These are phyloP conservation scores for Diplodia corticola DNA, from an alignment of 2,329 filamentous ascomycete species.

Conservation along the genomic window DNA sequence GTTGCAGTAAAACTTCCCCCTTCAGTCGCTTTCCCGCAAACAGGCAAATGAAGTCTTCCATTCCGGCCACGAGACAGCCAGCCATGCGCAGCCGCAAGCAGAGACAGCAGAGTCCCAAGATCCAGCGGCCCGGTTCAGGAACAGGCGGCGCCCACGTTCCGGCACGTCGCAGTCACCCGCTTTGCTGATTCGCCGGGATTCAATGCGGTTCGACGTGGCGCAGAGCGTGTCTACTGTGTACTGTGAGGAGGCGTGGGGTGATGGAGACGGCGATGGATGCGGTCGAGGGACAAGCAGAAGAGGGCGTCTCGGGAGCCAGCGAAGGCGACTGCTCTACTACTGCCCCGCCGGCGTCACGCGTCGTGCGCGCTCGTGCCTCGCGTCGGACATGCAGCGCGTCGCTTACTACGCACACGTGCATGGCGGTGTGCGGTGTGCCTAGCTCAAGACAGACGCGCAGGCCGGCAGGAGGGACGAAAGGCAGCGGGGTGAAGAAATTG, in stretches of 20 bases:
- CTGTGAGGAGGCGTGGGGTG: not conserved
- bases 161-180: not conserved
- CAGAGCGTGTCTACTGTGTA: not conserved
- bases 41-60: not conserved
- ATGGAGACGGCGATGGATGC: no score
- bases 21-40: not conserved
- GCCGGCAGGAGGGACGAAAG: no score
- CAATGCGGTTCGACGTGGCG: not conserved
- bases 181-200: not conserved
- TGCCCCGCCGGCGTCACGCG: no score
- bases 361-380: not conserved
- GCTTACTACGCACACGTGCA: not conserved
- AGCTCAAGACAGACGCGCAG: not conserved
- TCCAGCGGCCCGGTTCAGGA: conserved; percentile 1
- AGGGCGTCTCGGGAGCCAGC: no score
- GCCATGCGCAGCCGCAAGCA: not conserved
- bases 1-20: conserved; percentile 20
- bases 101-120: not conserved
- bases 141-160: not conserved
- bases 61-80: not conserved
- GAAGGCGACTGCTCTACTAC: not conserved
- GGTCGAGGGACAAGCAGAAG: no score
- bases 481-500: not conserved
- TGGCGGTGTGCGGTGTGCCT: not conserved
- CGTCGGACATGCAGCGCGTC: not conserved